phyloP scores from a whole-genome alignment of 192 early-diverging fungal species.

The Coemansia guatemalensis region DNA sequence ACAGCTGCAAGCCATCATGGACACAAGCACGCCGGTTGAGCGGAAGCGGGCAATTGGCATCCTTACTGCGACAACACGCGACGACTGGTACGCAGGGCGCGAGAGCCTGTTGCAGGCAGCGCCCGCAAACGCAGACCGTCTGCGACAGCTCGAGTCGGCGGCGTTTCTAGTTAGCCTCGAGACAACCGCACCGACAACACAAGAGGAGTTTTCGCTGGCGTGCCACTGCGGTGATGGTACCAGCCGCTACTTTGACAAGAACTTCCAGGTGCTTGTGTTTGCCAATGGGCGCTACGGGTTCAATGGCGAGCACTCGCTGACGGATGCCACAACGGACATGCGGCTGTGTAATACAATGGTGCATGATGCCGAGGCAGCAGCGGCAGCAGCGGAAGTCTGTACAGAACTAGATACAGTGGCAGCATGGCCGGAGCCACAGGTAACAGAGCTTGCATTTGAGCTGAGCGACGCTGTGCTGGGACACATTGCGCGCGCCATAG shows the following conservation, averaged over 20 bases:
- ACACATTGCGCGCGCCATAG: constrained; percentile 59
- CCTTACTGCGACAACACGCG: constrained; percentile 57
- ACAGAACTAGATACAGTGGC: background rate
- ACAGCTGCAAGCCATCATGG: constrained; percentile 68
- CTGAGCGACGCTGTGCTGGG: constrained; percentile 48
- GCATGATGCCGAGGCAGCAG: constrained; percentile 53
- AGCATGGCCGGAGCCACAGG: constrained; percentile 34
- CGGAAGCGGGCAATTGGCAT: constrained; percentile 53
- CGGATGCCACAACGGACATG: constrained; percentile 80
- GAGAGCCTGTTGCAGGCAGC: constrained; percentile 60
- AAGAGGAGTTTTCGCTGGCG: constrained; percentile 68
- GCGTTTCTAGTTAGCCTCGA: constrained; percentile 81
- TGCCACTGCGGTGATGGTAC: constrained; percentile 82
- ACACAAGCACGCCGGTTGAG: constrained; percentile 44
- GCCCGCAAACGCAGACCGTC: constrained; percentile 58
- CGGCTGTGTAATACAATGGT: constrained; percentile 71
- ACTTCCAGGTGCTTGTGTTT: constrained; percentile 76
- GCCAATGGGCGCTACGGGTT: constrained; percentile 79
- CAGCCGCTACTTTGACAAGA: constrained; percentile 80
- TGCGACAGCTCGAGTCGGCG: constrained; percentile 71
- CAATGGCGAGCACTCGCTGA: constrained; percentile 68
- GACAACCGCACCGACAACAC: constrained; percentile 64
- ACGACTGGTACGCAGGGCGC: constrained; percentile 58
- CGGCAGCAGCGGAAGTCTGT: constrained; percentile 1
- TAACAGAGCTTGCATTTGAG: constrained; percentile 51